These are phyloP conservation scores for Talaromyces sp. DNA, from an alignment of 2,329 filamentous ascomycete genomes.

Conservation along the genomic window DNA sequence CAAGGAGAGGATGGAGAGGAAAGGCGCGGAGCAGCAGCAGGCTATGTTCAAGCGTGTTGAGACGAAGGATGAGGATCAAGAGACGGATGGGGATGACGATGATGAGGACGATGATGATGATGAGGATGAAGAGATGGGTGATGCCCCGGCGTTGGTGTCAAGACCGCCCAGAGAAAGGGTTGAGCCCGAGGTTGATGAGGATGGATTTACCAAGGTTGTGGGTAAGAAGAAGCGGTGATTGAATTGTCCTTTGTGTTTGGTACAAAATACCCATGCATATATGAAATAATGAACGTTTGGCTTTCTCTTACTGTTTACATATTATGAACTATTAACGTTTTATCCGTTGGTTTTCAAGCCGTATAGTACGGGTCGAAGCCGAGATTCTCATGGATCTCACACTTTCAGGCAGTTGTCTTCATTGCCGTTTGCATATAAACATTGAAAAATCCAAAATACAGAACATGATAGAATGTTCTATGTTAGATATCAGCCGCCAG, in stretches of 20 bases:
- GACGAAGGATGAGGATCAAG: slow-evolving; percentile 53
- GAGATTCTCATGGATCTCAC: not conserved
- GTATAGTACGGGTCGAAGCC: not conserved
- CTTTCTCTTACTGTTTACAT: not conserved
- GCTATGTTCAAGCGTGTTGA: slow-evolving; percentile 37
- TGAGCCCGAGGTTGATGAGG: slow-evolving; percentile 71
- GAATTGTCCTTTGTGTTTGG: not conserved
- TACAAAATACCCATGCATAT: not conserved
- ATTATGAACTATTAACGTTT: not conserved
- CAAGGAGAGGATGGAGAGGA: slow-evolving; percentile 37
- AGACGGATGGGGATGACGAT: slow-evolving; percentile 53
- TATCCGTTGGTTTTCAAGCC: too few relatives aligned
- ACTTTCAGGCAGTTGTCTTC: not conserved
- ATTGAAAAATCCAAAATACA: not conserved
- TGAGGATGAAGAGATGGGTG: slow-evolving; percentile 62
- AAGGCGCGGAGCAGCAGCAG: slow-evolving; percentile 30
- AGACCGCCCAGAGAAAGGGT: slow-evolving; percentile 59
- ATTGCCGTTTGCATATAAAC: not conserved
- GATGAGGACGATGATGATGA: slow-evolving; percentile 61
- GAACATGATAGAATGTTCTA: not conserved
- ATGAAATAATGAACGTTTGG: not conserved
- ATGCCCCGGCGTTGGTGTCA: slow-evolving; percentile 61
- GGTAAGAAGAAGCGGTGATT: slow-evolving; percentile 59
- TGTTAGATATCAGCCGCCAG: not conserved
- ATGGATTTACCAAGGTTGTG: slow-evolving; percentile 74